Conservation (phyloP, 1,139 yeast species). For the Chernovozyma aurita region DNA sequence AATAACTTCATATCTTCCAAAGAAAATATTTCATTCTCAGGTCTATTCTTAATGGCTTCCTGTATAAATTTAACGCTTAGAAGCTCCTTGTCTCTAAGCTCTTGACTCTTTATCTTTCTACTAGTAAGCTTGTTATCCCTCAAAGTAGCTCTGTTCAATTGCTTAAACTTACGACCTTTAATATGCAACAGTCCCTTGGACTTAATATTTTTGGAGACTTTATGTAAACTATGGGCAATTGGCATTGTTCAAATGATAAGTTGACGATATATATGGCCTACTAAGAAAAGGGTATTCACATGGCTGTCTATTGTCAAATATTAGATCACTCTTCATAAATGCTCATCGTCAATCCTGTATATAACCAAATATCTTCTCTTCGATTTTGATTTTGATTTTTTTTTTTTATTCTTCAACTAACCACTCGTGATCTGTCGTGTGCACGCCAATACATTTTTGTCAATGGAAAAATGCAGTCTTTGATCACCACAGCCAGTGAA, state of each 20-base stretch:
- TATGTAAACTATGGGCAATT: conserved; percentile 64
- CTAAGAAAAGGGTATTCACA: too few relatives aligned
- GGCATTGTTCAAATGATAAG: too few relatives aligned
- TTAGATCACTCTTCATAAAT: too few relatives aligned
- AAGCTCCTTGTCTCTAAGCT: conserved; percentile 53
- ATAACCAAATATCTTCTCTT: too few relatives aligned
- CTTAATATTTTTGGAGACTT: conserved; percentile 64
- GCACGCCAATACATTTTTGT: conserved; percentile 41
- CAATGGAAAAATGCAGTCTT: too few relatives aligned
- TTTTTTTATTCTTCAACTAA: too few relatives aligned
- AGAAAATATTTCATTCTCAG: conserved; percentile 39
- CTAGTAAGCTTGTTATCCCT: conserved; percentile 67
- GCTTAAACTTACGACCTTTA: conserved; percentile 83
- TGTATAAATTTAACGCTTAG: conserved; percentile 61
- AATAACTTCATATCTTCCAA: conserved; percentile 57
- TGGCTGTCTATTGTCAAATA: neutral
- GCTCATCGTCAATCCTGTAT: too few relatives aligned
- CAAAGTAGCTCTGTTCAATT: conserved; percentile 77
- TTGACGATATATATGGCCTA: neutral
- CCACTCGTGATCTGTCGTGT: conserved; percentile 9
- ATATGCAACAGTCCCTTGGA: conserved; percentile 71
- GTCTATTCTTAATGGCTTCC: conserved; percentile 49
- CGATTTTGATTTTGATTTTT: too few relatives aligned
- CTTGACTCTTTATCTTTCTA: conserved; percentile 51
- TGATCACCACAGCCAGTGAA: too few relatives aligned